Evolutionary conservation across 2,329 filamentous ascomycete genomes (phyloP).

Genomic region (Fusarium oxysporum): DNA sequence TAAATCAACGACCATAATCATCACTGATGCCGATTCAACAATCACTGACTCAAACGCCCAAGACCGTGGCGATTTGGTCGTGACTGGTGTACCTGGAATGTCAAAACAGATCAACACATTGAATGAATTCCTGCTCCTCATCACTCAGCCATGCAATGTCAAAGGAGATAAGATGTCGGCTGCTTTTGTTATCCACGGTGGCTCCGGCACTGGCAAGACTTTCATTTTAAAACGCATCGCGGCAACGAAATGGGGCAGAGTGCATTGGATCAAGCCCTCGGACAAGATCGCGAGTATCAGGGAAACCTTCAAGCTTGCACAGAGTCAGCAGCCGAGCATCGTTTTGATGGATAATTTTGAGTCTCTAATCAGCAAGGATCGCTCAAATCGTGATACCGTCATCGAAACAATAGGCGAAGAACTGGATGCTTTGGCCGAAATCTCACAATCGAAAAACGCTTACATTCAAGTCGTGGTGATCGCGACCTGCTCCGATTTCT

Average conservation of each 20-base stretch:
- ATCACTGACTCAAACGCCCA: slow-evolving; percentile 29
- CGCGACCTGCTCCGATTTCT: slow-evolving; percentile 77
- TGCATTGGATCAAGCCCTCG: slow-evolving; percentile 69
- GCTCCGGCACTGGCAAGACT: slow-evolving; percentile 86
- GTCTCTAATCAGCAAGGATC: slow-evolving; percentile 72
- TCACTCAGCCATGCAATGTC: slow-evolving; percentile 55
- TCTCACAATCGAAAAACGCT: slow-evolving; percentile 51
- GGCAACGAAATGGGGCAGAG: slow-evolving; percentile 75
- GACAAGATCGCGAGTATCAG: slow-evolving; percentile 71
- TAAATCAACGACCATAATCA: slow-evolving; percentile 53
- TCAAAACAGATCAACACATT: slow-evolving; percentile 71
- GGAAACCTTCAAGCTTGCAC: slow-evolving; percentile 76
- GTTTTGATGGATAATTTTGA: slow-evolving; percentile 85
- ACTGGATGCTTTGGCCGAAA: slow-evolving; percentile 64
- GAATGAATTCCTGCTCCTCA: slow-evolving; percentile 73
- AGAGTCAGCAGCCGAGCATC: slow-evolving; percentile 77
- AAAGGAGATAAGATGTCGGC: slow-evolving; percentile 55
- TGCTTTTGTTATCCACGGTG: slow-evolving; percentile 81
- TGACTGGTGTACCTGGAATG: slow-evolving; percentile 75
- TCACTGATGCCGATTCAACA: slow-evolving; percentile 48
- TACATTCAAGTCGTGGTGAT: slow-evolving; percentile 75
- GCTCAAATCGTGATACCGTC: slow-evolving; percentile 61
- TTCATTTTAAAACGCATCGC: slow-evolving; percentile 77
- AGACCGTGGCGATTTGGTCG: slow-evolving; percentile 52
- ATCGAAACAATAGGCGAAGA: slow-evolving; percentile 64